A percentile compares a stretch with the other conserved stretches of the same genome.
Conservation (phyloP, 176 grass and related monocot species). For the Avena sativa region DNA sequence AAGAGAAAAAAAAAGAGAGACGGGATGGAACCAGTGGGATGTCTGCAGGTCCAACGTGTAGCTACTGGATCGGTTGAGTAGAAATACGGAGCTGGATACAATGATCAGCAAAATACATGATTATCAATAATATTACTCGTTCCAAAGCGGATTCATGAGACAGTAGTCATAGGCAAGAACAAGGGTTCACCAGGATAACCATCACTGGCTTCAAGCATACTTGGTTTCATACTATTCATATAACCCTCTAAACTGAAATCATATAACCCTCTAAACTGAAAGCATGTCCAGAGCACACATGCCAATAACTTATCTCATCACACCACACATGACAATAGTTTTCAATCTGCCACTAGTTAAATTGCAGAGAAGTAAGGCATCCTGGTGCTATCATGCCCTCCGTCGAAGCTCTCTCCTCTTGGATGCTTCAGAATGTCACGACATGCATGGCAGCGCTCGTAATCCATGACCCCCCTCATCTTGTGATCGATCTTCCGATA, state of each 20-base stretch:
- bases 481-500: not conserved
- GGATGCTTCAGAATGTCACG: not conserved
- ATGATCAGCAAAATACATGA: too few species aligned
- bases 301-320: too few species aligned
- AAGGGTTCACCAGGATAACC: not conserved
- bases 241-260: not conserved
- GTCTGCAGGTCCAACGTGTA: too few species aligned
- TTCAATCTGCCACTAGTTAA: not conserved
- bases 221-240: not conserved
- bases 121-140: too few species aligned
- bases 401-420: not conserved
- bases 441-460: not conserved
- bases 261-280: not conserved
- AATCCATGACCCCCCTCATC: not conserved
- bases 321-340: not conserved
- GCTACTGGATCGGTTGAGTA: too few species aligned
- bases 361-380: not conserved
- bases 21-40: too few species aligned
- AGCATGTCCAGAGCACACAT: not conserved
- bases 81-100: too few species aligned
- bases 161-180: too few species aligned
- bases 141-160: too few species aligned
- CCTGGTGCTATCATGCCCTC: slow-evolving; percentile 5
- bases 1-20: too few species aligned
- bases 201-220: not conserved